phyloP scores from a whole-genome alignment of 352 stramenopile species.

The Pythium periplocum region DNA sequence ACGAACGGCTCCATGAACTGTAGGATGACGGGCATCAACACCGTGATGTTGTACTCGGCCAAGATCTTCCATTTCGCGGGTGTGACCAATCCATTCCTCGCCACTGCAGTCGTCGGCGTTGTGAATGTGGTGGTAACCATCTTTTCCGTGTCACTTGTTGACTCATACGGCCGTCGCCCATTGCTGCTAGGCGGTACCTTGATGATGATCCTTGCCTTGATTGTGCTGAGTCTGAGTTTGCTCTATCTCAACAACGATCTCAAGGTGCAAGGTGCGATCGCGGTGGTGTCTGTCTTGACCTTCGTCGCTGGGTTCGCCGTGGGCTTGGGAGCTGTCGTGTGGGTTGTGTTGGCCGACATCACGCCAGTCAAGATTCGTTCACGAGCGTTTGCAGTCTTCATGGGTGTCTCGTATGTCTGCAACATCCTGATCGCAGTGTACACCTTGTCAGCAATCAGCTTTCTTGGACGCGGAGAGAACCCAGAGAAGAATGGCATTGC shows the following conservation, averaged over 20 bases:
- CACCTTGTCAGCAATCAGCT: slow-evolving; percentile 74
- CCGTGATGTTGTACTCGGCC: slow-evolving; percentile 88
- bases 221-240: slow-evolving; percentile 63
- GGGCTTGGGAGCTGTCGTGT: slow-evolving; percentile 74
- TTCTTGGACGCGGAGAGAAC: slow-evolving; percentile 49
- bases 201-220: slow-evolving; percentile 68
- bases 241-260: slow-evolving; percentile 48
- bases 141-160: slow-evolving; percentile 74
- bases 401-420: slow-evolving; percentile 79
- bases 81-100: slow-evolving; percentile 81
- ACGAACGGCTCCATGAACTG: background rate
- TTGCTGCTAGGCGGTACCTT: slow-evolving; percentile 64
- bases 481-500: slow-evolving; percentile 82
- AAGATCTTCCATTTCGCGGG: slow-evolving; percentile 90
- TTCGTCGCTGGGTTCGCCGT: slow-evolving; percentile 86
- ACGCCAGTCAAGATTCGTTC: slow-evolving; percentile 83
- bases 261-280: slow-evolving; percentile 48
- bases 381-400: slow-evolving; percentile 81
- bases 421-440: slow-evolving; percentile 80
- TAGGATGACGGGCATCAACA: slow-evolving; percentile 89
- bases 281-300: slow-evolving; percentile 69
- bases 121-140: slow-evolving; percentile 77
- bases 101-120: slow-evolving; percentile 65
- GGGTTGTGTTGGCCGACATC: slow-evolving; percentile 84
- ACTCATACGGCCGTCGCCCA: slow-evolving; percentile 62